These are phyloP conservation scores for Rhazya stricta DNA, from an alignment of 257 asterid species.

Conservation along the genomic window DNA sequence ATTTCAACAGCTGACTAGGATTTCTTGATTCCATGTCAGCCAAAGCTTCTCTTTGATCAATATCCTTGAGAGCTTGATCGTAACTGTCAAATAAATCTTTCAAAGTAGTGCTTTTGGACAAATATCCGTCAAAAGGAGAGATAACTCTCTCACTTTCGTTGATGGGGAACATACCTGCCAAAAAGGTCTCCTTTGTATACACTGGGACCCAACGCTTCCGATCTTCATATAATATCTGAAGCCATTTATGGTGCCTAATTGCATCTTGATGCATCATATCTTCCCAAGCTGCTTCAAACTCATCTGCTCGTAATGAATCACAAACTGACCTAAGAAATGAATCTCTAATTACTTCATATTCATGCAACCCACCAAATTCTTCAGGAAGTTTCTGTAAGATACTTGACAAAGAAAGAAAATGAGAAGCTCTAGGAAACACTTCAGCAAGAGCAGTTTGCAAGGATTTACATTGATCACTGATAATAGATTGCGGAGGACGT, in stretches of 20 bases:
- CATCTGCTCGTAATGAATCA: constrained; percentile 31
- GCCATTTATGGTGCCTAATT: constrained; percentile 32
- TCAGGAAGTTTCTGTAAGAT: constrained; percentile 28
- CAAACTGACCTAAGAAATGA: constrained; percentile 30
- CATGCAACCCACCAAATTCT: constrained; percentile 29
- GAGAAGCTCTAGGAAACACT: constrained; percentile 53
- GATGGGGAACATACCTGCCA: constrained; percentile 34
- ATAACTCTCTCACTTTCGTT: constrained; percentile 22
- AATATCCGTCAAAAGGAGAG: constrained; percentile 40
- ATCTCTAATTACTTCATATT: constrained; percentile 26
- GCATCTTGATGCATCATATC: constrained; percentile 30
- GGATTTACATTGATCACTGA: constrained; percentile 29
- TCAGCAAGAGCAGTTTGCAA: constrained; percentile 45
- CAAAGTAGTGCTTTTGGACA: constrained; percentile 36
- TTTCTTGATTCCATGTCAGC: constrained; percentile 43
- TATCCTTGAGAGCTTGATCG: constrained; percentile 34
- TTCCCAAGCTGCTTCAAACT: constrained; percentile 60
- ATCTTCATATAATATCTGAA: constrained; percentile 41
- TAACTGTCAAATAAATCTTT: constrained; percentile 40
- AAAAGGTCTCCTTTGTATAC: constrained; percentile 43
- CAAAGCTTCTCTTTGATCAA: constrained; percentile 35
- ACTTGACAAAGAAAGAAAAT: constrained; percentile 37
- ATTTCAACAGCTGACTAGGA: constrained; percentile 29
- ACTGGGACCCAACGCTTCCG: constrained; percentile 58
- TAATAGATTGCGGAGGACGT: constrained; percentile 45